Evolutionary conservation across 306 rosid species (phyloP), one percentile per base, ranked within the genome.

Genomic region (Canavalia ensiformis): DNA sequence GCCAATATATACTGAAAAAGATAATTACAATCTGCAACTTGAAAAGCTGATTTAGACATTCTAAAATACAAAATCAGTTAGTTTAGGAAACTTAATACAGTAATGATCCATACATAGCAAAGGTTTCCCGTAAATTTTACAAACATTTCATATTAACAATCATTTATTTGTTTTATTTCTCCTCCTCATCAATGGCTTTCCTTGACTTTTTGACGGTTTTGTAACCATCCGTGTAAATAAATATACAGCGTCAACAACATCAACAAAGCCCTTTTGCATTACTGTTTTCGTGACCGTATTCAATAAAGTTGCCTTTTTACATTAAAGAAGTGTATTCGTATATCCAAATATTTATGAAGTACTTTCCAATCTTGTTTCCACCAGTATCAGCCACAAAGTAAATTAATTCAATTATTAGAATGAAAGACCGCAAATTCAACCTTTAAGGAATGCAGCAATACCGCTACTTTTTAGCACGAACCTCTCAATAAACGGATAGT

Each of bases 31-130:
- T 50, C 71, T 10, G 29, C 81, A 65, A 62, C 72, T 46, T 76
- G 5, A 55, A 75, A 75, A 68, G 45, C 80, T 75, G 68, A 76
- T 79, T 75, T 59, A 30, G 82, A 82, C 66, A 57, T 67, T 77
- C 59, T 3, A 2, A 72, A 58, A 28, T 52, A 6, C 65, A 9
- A 51, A 79, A n/a, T 47, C 8, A 33, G 37, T 56, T 49, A 10
- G 63, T 81, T 50, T 58, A 47, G 18, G 29, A 77, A 77, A 81
- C 56, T 51, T 62, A 25, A 62, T 33, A 2, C 51, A 13, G 18
- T 28, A 33, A 62, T 34, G 1, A 67, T 44, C 54, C 76, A 5
- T 18, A 8, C 8, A 12, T 30, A 31, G 44, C 33, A 13, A 34
- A 69, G 1, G 12, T 69, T n/a, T 44, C 2, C 25, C 8, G 1